Evolutionary conservation across 129 eudicot genomes (phyloP), one percentile per base, ranked within the genome.

Genomic region (Flaveria linearis): DNA sequence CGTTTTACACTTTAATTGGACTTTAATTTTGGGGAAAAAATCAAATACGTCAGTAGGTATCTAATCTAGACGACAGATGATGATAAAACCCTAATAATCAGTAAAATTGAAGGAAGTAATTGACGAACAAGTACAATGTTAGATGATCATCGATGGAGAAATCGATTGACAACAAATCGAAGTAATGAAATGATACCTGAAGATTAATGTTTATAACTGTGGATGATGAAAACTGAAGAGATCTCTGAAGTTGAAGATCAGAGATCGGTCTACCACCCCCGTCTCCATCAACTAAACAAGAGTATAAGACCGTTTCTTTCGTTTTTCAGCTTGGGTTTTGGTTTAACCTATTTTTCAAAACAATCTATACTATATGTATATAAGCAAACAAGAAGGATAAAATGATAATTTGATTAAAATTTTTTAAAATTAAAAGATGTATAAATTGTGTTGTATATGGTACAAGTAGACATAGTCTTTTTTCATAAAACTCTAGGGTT

Each of bases 281-380:
- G 86, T 75, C 81, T 85, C 88, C 91, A 87, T 84, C 55, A 78
- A 78, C 82, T 17, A 71, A 83, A 61, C 83, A 78, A 81, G 41
- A 36, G 41, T 36, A 36, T 36, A 36, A 36, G 82, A 81, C 87
- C 88, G 84, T 84, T 77, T 77, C 84, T 63, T 43, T 60, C 25
- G 77, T 79, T 76, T 76, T 76, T 49, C 56, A 69, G 75, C 81
- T 77, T 63, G 80, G 74, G 18, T 73, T 84, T 77, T 42, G 65
- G 46, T 72, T 72, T 20, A 57, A 56, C 41, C 39, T 30, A 39
- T 25, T 74, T 15, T 57, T 20, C 23, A 18, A 36, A 20, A 41
- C 23, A 50, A 50, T 50, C n/a, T n/a, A n/a, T n/a, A n/a, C n/a
- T n/a, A n/a, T n/a, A n/a, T n/a, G n/a, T n/a, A n/a, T n/a, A n/a